phyloP scores from a whole-genome alignment of 768 basidiomycete genomes.

The Rhodotorula diobovata region DNA sequence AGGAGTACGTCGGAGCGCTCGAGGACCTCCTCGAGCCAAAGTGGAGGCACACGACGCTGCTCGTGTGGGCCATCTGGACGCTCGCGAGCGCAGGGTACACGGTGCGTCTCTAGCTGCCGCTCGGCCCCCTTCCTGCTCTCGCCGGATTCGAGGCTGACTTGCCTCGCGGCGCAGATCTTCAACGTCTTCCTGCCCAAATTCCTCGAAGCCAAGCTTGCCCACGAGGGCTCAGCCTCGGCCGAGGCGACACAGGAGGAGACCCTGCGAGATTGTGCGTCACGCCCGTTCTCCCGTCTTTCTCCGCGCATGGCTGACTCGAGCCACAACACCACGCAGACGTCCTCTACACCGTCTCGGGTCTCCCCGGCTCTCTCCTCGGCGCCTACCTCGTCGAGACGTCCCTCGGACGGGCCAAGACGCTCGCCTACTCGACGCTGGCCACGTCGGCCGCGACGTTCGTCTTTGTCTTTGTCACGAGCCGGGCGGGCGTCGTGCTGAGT shows the following conservation, averaged over 20 bases:
- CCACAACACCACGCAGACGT: too few species aligned
- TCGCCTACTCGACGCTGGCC: conserved; percentile 66
- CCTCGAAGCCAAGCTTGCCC: too few species aligned
- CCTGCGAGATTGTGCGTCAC: too few species aligned
- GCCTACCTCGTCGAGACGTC: conserved; percentile 69
- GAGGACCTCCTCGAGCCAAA: conserved; percentile 66
- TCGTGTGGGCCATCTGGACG: conserved; percentile 76
- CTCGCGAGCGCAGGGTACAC: conserved; percentile 65
- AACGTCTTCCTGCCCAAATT: too few species aligned
- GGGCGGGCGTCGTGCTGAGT: conserved; percentile 61
- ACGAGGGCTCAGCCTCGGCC: too few species aligned
- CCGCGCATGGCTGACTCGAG: too few species aligned
- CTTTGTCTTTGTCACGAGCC: conserved; percentile 61
- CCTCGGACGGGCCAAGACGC: conserved; percentile 63
- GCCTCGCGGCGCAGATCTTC: too few species aligned
- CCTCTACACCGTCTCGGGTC: conserved; percentile 19
- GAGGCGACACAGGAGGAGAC: too few species aligned
- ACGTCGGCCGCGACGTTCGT: conserved; percentile 49
- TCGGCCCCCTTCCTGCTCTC: neutral
- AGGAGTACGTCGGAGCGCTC: conserved; percentile 66
- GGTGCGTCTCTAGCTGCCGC: conserved; percentile 7
- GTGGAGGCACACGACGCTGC: conserved; percentile 69
- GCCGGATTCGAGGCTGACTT: too few species aligned
- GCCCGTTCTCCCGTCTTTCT: too few species aligned
- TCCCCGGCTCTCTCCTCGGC: conserved; percentile 59